Evolutionary conservation across 768 basidiomycete genomes (phyloP), one percentile per base, ranked within the genome.

Genomic region (Leccinum variicolor): DNA sequence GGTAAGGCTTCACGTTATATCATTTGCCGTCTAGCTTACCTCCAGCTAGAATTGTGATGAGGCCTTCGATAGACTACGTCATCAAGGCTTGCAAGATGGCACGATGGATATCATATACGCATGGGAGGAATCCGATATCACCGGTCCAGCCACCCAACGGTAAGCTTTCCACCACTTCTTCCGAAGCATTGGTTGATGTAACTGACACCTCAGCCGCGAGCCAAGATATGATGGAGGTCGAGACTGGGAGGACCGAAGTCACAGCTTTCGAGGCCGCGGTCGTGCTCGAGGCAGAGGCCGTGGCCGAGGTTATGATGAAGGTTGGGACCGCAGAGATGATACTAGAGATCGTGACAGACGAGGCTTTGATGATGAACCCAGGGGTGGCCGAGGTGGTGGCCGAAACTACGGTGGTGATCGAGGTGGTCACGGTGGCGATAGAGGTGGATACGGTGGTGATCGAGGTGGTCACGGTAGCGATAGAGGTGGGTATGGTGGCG

Each of bases 71-170:
- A 78, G 85, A 19, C 75, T 97, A 60, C 81, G 92, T 50, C 87
- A 91, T 57, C 85, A 90, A 73, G 81, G 86, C 2, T 67, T 87
- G 53, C 89, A 89, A 67, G 93, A 94, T 65, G 94, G 97, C 14
- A 84, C 87, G 1, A 87, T 97, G 84, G 91, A 95, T 54, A 86
- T 98, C 47, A 77, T 83, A 0, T 92, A 90, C 62, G 89, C 89
- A 31, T 96, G 92, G 89, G 94, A 98, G 56, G 77, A 81, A 13
- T 79, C 76, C 6, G 85, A 87, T 56, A 73, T 76, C 1, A 76
- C 79, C 41, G 73, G 81, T 21, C 80, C 81, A 45, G 74, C 76
- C 41, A 78, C 70, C 7, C 77, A 75, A 63, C 73, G 76, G 76
- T 78, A 71, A 19, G 21, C 3, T 43, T 62, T 48, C 26, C 19